Evolutionary conservation across 1,284 basidiomycete species (phyloP), one percentile per base, ranked within the genome.

Genomic region (Vanrija pseudolonga): DNA sequence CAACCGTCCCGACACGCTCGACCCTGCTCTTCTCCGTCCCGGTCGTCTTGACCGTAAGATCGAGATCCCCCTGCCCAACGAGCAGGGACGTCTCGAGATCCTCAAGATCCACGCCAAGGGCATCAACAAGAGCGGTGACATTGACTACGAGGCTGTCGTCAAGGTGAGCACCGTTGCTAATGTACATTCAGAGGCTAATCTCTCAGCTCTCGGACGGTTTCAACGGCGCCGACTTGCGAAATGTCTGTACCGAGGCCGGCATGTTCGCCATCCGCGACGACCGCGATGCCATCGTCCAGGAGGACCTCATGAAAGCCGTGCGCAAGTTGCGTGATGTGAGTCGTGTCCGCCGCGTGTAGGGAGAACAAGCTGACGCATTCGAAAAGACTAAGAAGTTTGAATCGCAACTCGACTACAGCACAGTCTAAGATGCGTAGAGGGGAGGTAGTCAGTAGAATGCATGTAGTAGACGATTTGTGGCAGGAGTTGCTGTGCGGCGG

Each of bases 211-310:
- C 89, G 15, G 93, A 97, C 69, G 84, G 83, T 0, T 96, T 97
- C 80, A 97, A 96, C 72, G 93, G 93, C 53, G 93, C 93, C 15
- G 96, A 98, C 79, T 74, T 98, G 72, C 84, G 95, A 51, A 98
- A 98, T 74, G 90, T 99, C 14, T 87, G 95, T 50, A 98, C 96
- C 6, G 96, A 98, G 77, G 92, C 95, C 8, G 95, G 96, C 50
- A 97, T 99, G 93, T 98, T 98, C 75, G 96, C 96, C 14, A 98
- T 99, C 68, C 83, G 96, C 48, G 94, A 97, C 60, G 94, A 97
- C 66, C 83, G 89, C 56, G 92, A 95, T 68, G 93, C 90, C 59
- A 79, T 94, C 53, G 86, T 85, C 38, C 93, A 97, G 76, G 96
- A 98, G 67, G 95, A 98, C 77, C 81, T 98, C 57, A 92, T 90